Evolutionary conservation across 2,329 filamentous ascomycete species (phyloP).

Genomic region (Calonectria henricotiae): DNA sequence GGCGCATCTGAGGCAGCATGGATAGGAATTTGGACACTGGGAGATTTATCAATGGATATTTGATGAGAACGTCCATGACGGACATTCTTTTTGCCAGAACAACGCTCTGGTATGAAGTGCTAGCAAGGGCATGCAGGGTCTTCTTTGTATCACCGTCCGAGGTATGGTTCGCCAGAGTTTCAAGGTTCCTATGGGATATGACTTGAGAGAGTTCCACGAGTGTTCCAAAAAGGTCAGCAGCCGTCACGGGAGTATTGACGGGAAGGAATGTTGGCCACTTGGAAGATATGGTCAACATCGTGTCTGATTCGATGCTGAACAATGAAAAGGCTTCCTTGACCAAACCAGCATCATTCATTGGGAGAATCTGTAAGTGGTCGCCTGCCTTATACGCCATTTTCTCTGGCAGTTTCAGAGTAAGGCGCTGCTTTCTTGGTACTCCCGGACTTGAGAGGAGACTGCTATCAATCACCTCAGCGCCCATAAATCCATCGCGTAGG

Average conservation of each 20-base stretch:
- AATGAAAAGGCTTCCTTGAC: not conserved
- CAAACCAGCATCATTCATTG: not conserved
- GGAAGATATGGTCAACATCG: not conserved
- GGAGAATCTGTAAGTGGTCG: constrained; percentile 5
- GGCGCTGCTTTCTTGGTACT: not conserved
- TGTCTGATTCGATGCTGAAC: not conserved
- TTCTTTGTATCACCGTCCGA: not conserved
- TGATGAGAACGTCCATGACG: not conserved
- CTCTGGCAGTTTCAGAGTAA: not conserved
- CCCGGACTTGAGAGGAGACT: not conserved
- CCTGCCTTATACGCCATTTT: not conserved
- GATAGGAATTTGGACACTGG: constrained; percentile 1
- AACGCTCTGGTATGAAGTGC: not conserved
- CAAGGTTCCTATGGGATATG: not conserved
- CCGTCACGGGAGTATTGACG: not conserved
- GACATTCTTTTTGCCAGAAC: not conserved
- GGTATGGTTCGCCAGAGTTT: not conserved
- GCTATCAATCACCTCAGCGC: not conserved
- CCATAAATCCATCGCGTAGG: not conserved
- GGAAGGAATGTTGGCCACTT: constrained; percentile 6
- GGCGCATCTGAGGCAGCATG: constrained; percentile 20
- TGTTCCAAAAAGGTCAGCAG: not conserved
- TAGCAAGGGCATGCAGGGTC: not conserved
- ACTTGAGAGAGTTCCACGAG: not conserved
- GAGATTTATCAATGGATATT: not conserved